Conservation (phyloP, 768 basidiomycete species). For the Lentinus brumalis region DNA sequence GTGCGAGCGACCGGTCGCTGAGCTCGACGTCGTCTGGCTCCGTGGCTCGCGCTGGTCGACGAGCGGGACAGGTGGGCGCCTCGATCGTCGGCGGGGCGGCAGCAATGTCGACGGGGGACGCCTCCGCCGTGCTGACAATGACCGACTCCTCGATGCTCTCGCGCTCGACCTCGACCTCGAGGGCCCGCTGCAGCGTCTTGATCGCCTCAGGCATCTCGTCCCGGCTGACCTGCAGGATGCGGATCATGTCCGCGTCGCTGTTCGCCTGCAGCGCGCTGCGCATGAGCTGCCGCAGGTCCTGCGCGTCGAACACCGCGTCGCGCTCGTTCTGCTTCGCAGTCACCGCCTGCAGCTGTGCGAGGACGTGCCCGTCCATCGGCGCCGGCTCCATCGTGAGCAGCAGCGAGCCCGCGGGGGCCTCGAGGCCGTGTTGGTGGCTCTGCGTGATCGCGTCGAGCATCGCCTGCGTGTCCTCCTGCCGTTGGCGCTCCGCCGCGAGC, state of each 20-base stretch:
- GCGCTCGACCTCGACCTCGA: constrained; percentile 48
- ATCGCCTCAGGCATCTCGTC: constrained; percentile 81
- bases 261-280: constrained; percentile 55
- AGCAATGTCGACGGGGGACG: neutral
- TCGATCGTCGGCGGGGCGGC: neutral
- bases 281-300: constrained; percentile 60
- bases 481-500: constrained; percentile 40
- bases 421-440: constrained; percentile 3
- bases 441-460: constrained; percentile 37
- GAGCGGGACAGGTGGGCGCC: constrained; percentile 3
- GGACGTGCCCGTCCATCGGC: neutral
- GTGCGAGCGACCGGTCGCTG: constrained; percentile 4
- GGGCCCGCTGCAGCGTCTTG: constrained; percentile 72
- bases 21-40: constrained; percentile 7
- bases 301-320: constrained; percentile 55
- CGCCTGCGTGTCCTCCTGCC: constrained; percentile 37
- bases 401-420: constrained; percentile 5
- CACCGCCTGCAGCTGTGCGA: constrained; percentile 23
- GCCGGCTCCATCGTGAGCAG: constrained; percentile 16
- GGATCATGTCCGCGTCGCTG: constrained; percentile 65
- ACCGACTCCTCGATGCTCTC: constrained; percentile 15
- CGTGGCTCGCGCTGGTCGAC: constrained; percentile 11
- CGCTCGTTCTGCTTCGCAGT: constrained; percentile 43
- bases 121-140: neutral
- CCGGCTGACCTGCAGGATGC: constrained; percentile 59